phyloP scores from a whole-genome alignment of 1,284 basidiomycete genomes.

The Boletus semigastroideus region DNA sequence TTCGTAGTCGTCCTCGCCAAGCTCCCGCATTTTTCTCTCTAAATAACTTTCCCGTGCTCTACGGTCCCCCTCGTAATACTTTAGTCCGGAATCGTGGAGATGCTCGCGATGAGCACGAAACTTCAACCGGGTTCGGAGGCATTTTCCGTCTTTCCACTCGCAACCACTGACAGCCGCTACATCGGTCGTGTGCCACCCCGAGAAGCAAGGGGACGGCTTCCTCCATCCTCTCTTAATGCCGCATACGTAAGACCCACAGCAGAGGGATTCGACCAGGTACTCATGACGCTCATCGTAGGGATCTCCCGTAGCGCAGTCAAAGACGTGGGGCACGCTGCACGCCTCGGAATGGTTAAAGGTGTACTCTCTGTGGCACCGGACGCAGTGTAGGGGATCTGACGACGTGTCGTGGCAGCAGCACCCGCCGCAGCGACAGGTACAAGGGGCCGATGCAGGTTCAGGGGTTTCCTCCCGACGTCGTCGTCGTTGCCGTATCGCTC shows the following conservation, averaged over 20 bases:
- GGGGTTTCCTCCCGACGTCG: no score
- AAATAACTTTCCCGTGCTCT: no score
- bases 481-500: no score
- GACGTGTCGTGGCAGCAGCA: constrained; percentile 8
- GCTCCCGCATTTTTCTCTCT: no score
- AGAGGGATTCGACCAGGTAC: not conserved
- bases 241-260: not conserved
- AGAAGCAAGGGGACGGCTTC: not conserved
- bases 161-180: not conserved
- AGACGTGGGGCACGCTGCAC: constrained; percentile 1
- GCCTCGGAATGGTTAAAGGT: constrained; percentile 5
- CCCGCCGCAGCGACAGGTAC: constrained; percentile 2
- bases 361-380: constrained; percentile 6
- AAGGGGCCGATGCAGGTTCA: not conserved
- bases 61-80: no score
- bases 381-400: constrained; percentile 3
- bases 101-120: no score
- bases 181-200: constrained; percentile 8
- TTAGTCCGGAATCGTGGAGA: no score
- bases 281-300: no score
- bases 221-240: not conserved
- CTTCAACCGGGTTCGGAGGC: not conserved
- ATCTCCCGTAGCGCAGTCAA: no score
- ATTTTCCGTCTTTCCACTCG: not conserved
- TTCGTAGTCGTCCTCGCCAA: no score